A percentile compares a stretch with the other conserved stretches of the same genome.
phyloP scores from a whole-genome alignment of 73 alveolate genomes.

The Paramecium sexaurelia region DNA sequence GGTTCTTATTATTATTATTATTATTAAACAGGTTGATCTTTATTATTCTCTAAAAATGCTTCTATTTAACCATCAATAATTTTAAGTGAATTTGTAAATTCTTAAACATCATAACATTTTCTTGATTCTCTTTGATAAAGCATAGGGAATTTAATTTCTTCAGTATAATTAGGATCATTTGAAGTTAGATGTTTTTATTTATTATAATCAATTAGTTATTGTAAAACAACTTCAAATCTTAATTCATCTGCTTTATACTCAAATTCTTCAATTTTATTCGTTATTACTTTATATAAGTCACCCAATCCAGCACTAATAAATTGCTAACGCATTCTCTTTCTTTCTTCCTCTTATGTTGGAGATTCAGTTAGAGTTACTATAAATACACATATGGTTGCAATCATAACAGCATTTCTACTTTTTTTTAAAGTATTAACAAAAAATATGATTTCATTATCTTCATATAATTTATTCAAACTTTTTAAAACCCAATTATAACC shows the following conservation, averaged over 20 bases:
- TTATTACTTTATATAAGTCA: not conserved
- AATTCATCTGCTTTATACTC: conserved; percentile 3
- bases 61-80: not conserved
- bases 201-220: not conserved
- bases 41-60: not conserved
- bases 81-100: not conserved
- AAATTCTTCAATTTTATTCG: not conserved
- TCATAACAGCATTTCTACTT: not conserved
- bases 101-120: not conserved
- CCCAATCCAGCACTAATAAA: not conserved
- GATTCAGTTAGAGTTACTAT: not conserved
- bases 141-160: conserved; percentile 17
- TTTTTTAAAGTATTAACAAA: not conserved
- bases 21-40: not conserved
- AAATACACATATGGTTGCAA: not conserved
- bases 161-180: not conserved
- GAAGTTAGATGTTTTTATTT: not conserved
- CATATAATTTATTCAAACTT: not conserved
- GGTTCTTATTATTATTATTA: not conserved
- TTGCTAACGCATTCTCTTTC: not conserved
- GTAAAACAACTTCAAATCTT: not conserved
- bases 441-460: not conserved
- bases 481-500: not conserved
- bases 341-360: not conserved
- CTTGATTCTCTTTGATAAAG: conserved; percentile 10